Percentiles rank a stretch among this genome's conserved stretches.
phyloP scores from a whole-genome alignment of 768 basidiomycete species.

The Psilocybe sp. region DNA sequence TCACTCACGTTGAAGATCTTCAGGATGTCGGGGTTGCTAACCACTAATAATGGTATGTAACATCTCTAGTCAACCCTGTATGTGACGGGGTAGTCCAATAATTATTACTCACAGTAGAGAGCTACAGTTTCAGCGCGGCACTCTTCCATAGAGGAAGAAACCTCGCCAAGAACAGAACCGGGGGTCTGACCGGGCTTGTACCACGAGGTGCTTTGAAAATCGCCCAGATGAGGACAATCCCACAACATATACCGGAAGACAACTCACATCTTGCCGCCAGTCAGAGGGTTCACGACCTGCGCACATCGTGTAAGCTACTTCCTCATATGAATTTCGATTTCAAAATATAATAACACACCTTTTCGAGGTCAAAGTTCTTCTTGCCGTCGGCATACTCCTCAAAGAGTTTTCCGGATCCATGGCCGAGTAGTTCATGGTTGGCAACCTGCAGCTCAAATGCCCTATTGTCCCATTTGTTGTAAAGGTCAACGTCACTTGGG shows the following conservation, averaged over 20 bases:
- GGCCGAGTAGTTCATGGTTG: slow-evolving; percentile 85
- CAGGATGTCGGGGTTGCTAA: slow-evolving; percentile 72
- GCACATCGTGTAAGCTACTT: background rate
- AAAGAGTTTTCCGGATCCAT: slow-evolving; percentile 83
- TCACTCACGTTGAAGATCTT: slow-evolving; percentile 71
- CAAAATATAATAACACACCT: slow-evolving; percentile 30
- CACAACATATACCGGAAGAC: background rate
- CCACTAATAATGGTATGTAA: slow-evolving; percentile 42
- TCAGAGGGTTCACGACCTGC: slow-evolving; percentile 80
- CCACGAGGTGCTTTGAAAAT: slow-evolving; percentile 62
- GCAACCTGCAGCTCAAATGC: slow-evolving; percentile 89
- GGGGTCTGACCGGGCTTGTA: slow-evolving; percentile 87
- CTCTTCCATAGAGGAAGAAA: slow-evolving; percentile 90
- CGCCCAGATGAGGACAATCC: slow-evolving; percentile 1
- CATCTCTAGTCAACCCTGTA: slow-evolving; percentile 5
- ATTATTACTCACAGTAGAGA: slow-evolving; percentile 72
- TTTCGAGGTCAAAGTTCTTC: slow-evolving; percentile 78
- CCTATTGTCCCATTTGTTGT: slow-evolving; percentile 73
- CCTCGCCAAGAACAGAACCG: slow-evolving; percentile 79
- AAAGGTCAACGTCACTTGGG: slow-evolving; percentile 70
- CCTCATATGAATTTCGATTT: background rate
- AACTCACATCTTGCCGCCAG: slow-evolving; percentile 67
- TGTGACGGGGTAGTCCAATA: background rate
- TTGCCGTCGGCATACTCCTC: slow-evolving; percentile 73
- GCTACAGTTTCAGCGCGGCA: slow-evolving; percentile 90